Percentiles rank a stretch among this genome's conserved stretches.
These are phyloP conservation scores for Candida caryicola DNA, from an alignment of 805 yeast species.

Conservation along the genomic window DNA sequence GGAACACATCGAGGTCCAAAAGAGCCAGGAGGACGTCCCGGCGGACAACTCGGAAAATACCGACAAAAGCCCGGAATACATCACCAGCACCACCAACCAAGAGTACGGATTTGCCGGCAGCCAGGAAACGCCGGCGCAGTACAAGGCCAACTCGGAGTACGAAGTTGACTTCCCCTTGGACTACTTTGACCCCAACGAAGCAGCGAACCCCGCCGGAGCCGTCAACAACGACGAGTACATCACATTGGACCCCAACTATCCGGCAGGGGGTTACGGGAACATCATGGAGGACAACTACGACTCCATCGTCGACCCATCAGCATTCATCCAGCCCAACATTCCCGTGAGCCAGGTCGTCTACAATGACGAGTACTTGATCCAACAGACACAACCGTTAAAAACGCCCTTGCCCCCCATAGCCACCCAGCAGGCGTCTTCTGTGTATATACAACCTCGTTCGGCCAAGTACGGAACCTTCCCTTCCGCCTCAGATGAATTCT, in stretches of 20 bases:
- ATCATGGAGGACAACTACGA: conserved; percentile 18
- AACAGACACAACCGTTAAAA: conserved; percentile 48
- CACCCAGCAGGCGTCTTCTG: background rate
- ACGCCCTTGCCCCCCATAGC: conserved; percentile 22
- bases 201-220: conserved; percentile 13
- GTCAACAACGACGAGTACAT: conserved; percentile 21
- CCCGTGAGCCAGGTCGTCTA: conserved; percentile 29
- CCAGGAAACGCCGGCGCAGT: conserved; percentile 24
- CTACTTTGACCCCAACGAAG: conserved; percentile 50
- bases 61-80: conserved; percentile 15
- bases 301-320: conserved; percentile 18
- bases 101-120: conserved; percentile 14
- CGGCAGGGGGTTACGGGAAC: conserved; percentile 9
- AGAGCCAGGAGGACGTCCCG: conserved; percentile 8
- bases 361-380: conserved; percentile 49
- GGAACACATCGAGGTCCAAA: conserved; percentile 38
- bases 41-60: background rate
- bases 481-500: conserved; percentile 19
- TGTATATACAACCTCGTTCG: conserved; percentile 8
- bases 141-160: conserved; percentile 26
- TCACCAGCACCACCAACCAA: conserved; percentile 8
- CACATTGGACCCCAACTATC: conserved; percentile 22
- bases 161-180: conserved; percentile 74
- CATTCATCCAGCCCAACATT: conserved; percentile 15
- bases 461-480: conserved; percentile 9